Percentiles rank a stretch among this genome's conserved stretches.
These are phyloP conservation scores for Chalciporus pseudorubinellus DNA, from an alignment of 768 basidiomycete genomes.

Conservation along the genomic window DNA sequence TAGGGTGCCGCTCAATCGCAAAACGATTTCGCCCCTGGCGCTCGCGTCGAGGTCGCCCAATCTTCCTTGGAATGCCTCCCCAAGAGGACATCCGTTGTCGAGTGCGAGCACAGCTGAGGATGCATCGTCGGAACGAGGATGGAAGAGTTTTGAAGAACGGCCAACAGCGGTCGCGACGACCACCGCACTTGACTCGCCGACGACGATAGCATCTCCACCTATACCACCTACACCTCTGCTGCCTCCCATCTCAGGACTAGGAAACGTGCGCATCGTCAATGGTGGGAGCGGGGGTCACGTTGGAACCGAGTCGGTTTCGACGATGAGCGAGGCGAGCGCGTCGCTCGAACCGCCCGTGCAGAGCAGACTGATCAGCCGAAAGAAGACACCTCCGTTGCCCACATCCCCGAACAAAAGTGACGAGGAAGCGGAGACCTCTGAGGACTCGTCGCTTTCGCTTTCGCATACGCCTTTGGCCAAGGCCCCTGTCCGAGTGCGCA, in stretches of 20 bases:
- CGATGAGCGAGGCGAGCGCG: slow-evolving; percentile 19
- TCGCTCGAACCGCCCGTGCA: slow-evolving; percentile 29
- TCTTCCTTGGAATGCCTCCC: slow-evolving; percentile 35
- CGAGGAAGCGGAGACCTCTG: slow-evolving; percentile 41
- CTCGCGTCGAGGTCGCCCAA: slow-evolving; percentile 42
- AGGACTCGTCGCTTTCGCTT: slow-evolving; percentile 38
- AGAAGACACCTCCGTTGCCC: slow-evolving; percentile 35
- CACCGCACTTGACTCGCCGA: slow-evolving; percentile 37
- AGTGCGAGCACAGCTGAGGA: slow-evolving; percentile 22
- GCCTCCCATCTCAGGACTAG: slow-evolving; percentile 7
- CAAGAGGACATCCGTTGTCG: slow-evolving; percentile 25
- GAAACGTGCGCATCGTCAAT: slow-evolving; percentile 28
- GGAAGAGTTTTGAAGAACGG: slow-evolving; percentile 29
- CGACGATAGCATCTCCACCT: slow-evolving; percentile 37
- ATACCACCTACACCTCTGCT: slow-evolving; percentile 40
- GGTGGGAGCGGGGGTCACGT: slow-evolving; percentile 28
- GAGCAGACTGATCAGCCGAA: slow-evolving; percentile 35
- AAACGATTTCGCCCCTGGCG: slow-evolving; percentile 72
- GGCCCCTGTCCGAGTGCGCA: slow-evolving; percentile 44
- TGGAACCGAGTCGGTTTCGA: slow-evolving; percentile 31
- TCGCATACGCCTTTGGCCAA: slow-evolving; percentile 33
- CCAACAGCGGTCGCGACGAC: background rate
- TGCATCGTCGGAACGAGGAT: slow-evolving; percentile 24
- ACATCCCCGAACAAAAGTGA: background rate
- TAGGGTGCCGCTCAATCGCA: slow-evolving; percentile 61